Evolutionary conservation across 2,329 filamentous ascomycete genomes (phyloP).

Genomic region (Apiospora rasikravindrae): DNA sequence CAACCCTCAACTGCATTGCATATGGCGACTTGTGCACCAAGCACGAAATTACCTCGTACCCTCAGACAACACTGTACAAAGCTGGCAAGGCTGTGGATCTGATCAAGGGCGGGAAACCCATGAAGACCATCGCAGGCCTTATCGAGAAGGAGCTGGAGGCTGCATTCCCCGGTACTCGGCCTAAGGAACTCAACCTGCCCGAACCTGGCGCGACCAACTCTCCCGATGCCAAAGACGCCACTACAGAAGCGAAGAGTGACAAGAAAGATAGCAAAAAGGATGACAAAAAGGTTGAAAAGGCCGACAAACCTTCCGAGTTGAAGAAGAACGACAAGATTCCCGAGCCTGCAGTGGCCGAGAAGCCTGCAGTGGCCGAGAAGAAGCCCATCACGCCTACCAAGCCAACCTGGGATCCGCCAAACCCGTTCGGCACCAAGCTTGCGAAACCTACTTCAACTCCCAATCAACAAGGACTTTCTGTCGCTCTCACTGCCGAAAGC

Average conservation of each 20-base stretch:
- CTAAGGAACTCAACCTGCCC: conserved; percentile 70
- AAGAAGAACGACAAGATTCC: conserved; percentile 35
- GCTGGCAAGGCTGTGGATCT: conserved; percentile 72
- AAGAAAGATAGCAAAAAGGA: conserved; percentile 34
- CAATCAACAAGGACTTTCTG: conserved; percentile 78
- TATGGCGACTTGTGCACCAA: conserved; percentile 78
- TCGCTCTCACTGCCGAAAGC: conserved; percentile 78
- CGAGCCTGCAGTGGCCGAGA: conserved; percentile 34
- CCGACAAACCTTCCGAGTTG: conserved; percentile 40
- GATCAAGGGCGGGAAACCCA: conserved; percentile 69
- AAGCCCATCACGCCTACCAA: conserved; percentile 28
- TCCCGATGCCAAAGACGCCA: conserved; percentile 35
- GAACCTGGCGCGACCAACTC: conserved; percentile 66
- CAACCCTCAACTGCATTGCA: conserved; percentile 81
- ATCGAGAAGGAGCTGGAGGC: conserved; percentile 80
- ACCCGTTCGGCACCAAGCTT: conserved; percentile 43
- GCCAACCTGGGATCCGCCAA: conserved; percentile 29
- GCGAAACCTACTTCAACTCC: conserved; percentile 62
- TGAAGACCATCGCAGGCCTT: conserved; percentile 69
- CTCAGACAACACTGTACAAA: conserved; percentile 80
- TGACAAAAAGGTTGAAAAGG: conserved; percentile 32
- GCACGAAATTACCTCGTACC: conserved; percentile 72
- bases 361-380: conserved; percentile 33
- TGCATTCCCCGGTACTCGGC: conserved; percentile 80
- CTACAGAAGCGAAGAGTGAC: conserved; percentile 28